Percentiles rank a stretch among this genome's conserved stretches.
Evolutionary conservation across 208 protist species (phyloP).

Genomic region (Trypanosoma scelopori): DNA sequence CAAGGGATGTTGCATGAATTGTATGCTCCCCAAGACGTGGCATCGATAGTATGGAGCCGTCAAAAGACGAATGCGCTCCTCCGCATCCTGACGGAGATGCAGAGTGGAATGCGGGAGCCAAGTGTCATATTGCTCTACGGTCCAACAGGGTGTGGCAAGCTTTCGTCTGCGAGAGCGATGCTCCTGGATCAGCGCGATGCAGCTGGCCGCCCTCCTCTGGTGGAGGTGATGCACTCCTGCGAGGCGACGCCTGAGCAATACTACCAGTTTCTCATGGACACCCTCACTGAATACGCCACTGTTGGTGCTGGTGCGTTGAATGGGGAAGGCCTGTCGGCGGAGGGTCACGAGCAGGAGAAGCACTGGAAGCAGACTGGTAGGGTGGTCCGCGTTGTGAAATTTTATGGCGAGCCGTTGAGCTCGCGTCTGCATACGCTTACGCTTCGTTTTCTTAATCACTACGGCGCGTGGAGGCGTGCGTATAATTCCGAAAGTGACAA

Average conservation of each 20-base stretch:
- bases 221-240: conserved; percentile 25
- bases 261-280: conserved; percentile 35
- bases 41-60: conserved; percentile 67
- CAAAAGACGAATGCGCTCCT: conserved; percentile 63
- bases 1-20: conserved; percentile 65
- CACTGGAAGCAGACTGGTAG: neutral
- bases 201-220: neutral
- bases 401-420: conserved; percentile 63
- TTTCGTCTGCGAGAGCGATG: conserved; percentile 52
- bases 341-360: neutral
- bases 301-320: neutral
- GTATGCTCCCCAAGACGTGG: conserved; percentile 51
- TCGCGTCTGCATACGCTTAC: conserved; percentile 49
- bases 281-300: conserved; percentile 15
- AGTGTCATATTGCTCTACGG: conserved; percentile 70
- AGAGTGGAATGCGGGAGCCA: conserved; percentile 22
- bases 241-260: conserved; percentile 27
- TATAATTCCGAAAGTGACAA: neutral
- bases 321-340: neutral
- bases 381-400: conserved; percentile 44
- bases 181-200: conserved; percentile 26
- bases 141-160: conserved; percentile 76
- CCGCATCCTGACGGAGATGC: conserved; percentile 31
- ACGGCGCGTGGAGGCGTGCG: conserved; percentile 32
- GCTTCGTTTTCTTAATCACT: conserved; percentile 54